Evolutionary conservation across 371 early-diverging fungal genomes (phyloP).

Genomic region (Lichtheimia ornata): DNA sequence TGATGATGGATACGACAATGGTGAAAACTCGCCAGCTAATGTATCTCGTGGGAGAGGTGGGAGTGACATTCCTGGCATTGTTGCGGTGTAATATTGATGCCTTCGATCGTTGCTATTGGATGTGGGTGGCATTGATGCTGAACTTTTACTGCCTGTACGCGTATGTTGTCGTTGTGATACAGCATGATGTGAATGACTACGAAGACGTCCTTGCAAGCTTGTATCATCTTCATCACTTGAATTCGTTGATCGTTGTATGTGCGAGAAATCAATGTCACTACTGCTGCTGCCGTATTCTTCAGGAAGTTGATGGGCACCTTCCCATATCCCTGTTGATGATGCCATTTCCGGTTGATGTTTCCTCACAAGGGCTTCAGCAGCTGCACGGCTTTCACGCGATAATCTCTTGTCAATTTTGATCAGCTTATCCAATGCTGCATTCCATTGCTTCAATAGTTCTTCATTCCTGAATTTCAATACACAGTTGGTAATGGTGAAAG

Average conservation of each 20-base stretch:
- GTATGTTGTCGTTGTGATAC: background rate
- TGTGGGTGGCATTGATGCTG: background rate
- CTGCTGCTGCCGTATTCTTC: slow-evolving; percentile 19
- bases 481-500: slow-evolving; percentile 77
- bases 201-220: slow-evolving; percentile 3
- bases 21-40: slow-evolving; percentile 30
- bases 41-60: slow-evolving; percentile 52
- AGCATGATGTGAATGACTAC: slow-evolving; percentile 9
- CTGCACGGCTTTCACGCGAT: slow-evolving; percentile 13
- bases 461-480: slow-evolving; percentile 86
- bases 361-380: slow-evolving; percentile 8
- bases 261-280: slow-evolving; percentile 6
- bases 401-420: slow-evolving; percentile 15
- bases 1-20: slow-evolving; percentile 57
- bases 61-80: slow-evolving; percentile 37
- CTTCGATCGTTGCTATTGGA: background rate
- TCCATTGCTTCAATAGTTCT: slow-evolving; percentile 74
- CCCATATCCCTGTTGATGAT: no score
- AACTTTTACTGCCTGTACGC: background rate
- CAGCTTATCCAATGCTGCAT: background rate
- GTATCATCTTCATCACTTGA: slow-evolving; percentile 15
- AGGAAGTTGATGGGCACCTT: no score
- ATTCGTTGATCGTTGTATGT: background rate
- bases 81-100: background rate
- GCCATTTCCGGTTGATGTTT: slow-evolving; percentile 7